Evolutionary conservation across 2,329 filamentous ascomycete genomes (phyloP), one percentile per base, ranked within the genome.

Genomic region (Pezicula rhizophila): DNA sequence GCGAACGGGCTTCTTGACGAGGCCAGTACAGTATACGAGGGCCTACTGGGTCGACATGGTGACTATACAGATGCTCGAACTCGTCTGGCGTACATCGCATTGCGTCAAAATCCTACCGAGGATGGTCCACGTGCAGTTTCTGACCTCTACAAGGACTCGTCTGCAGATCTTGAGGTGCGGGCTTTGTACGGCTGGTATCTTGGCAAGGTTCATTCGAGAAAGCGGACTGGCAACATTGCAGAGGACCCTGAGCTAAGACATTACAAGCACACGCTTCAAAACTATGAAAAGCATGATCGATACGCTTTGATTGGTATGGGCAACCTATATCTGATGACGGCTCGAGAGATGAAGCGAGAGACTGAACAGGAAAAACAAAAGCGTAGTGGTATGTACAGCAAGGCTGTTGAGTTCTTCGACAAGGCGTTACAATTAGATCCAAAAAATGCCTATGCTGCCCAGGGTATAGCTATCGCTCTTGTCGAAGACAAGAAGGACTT

Each of bases 291-390:
- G 75, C 93, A 99, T 65, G 93, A 99, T 65, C 80, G 89, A n/a
- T 99, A 99, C 66, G 89, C 93, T 4, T 75, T 99, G 25, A 91
- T 95, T 23, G 92, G 89, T 12, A 97, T 99, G 92, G 93, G 93
- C 38, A 99, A 99, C 65, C 74, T 99, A 7, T 69, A 65, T 85
- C 78, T 99, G 37, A 75, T 85, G 57, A 83, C 89, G 53, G 93
- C 93, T 8, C 83, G 93, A 58, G 95, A 99, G 67, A 96, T 97
- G 90, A 87, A 89, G 26, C 83, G 91, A 45, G 88, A 93, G 53
- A 87, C 87, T 0, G 93, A 97, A 8, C 77, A 83, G 51, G 92
- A 99, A 52, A 95, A 89, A 69, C 87, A 95, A 60, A 96, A 95
- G 72, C 84, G 91, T 46, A 87, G 85, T 49, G 87, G 86, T 58